These are phyloP conservation scores for Lactifluus volemus DNA, from an alignment of 768 basidiomycete species.

Conservation along the genomic window DNA sequence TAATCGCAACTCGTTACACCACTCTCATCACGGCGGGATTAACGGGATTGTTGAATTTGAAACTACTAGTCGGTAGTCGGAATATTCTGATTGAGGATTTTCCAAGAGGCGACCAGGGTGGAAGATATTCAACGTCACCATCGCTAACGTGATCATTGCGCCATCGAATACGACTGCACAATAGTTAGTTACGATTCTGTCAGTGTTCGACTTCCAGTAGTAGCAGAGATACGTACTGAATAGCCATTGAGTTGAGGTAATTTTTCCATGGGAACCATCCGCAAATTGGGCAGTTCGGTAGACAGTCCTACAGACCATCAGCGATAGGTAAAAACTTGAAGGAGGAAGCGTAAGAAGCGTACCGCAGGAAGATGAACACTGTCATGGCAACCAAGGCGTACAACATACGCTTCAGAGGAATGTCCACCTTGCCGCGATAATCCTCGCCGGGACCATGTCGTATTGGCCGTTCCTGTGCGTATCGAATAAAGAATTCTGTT, in stretches of 20 bases:
- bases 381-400: conserved; percentile 9
- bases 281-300: conserved; percentile 13
- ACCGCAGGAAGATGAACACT: conserved; percentile 16
- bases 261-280: conserved; percentile 8
- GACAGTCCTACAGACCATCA: neutral
- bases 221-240: conserved; percentile 5
- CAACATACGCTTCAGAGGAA: conserved; percentile 2
- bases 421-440: neutral
- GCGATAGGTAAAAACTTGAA: neutral
- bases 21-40: no score
- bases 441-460: neutral
- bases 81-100: neutral
- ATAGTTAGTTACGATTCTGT: neutral
- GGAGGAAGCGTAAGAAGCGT: neutral
- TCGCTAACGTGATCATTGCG: conserved; percentile 13
- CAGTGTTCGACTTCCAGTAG: neutral
- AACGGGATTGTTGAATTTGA: neutral
- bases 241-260: conserved; percentile 8
- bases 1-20: neutral
- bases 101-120: conserved; percentile 10
- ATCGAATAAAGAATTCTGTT: no score
- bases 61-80: neutral
- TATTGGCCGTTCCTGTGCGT: no score
- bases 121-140: conserved; percentile 10
- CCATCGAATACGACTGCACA: conserved; percentile 14